Conservation (phyloP, 2,329 filamentous ascomycete genomes). For the Coniella vitis region DNA sequence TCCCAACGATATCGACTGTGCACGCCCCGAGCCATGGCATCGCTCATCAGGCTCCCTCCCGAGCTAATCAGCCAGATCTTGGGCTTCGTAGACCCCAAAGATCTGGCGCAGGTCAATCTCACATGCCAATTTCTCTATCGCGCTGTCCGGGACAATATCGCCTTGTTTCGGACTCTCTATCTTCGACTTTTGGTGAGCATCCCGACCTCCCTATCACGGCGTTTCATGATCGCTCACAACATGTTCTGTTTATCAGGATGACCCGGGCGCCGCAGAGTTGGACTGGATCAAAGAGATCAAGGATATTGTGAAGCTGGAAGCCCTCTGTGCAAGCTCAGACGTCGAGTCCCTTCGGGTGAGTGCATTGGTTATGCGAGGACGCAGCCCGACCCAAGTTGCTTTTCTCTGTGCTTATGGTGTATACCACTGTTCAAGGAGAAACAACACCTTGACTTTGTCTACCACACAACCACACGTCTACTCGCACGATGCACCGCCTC, state of each 20-base stretch:
- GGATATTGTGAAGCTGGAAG: conserved; percentile 36
- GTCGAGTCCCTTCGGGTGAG: conserved; percentile 32
- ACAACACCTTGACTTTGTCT: conserved; percentile 41
- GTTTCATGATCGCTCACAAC: no score
- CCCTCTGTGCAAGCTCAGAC: conserved; percentile 31
- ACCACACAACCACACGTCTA: conserved; percentile 37
- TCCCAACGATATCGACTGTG: no score
- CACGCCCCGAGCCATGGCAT: no score
- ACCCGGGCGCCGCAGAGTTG: conserved; percentile 1
- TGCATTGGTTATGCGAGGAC: no score
- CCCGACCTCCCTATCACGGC: background rate
- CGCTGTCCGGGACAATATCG: conserved; percentile 49
- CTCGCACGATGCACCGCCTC: conserved; percentile 38
- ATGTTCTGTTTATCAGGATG: no score
- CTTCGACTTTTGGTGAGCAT: conserved; percentile 44
- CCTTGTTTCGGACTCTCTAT: conserved; percentile 58
- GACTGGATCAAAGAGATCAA: conserved; percentile 30
- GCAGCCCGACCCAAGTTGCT: background rate
- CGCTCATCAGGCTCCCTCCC: conserved; percentile 43
- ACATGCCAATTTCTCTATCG: conserved; percentile 47
- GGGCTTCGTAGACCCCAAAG: conserved; percentile 45
- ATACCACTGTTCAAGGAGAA: conserved; percentile 24
- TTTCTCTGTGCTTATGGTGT: background rate
- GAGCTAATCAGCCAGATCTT: conserved; percentile 61
- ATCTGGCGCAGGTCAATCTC: conserved; percentile 45